Evolutionary conservation across 1,139 yeast genomes (phyloP).

Genomic region (Suhomyces ambrosiae): DNA sequence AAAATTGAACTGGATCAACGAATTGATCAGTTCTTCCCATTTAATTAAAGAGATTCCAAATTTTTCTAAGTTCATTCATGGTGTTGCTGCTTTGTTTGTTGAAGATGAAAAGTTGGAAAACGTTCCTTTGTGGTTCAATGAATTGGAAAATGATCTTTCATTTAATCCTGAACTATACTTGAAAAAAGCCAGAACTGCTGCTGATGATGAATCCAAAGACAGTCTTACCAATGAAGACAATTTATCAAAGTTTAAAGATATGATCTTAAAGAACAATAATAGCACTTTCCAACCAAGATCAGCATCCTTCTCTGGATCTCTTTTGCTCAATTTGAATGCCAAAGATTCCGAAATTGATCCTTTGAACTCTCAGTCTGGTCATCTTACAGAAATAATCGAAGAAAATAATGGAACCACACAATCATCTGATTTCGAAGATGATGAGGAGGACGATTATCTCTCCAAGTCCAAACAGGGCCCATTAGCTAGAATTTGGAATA

Average conservation of each 20-base stretch:
- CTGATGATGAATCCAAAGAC: conserved; percentile 73
- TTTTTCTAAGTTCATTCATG: conserved; percentile 88
- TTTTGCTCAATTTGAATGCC: conserved; percentile 22
- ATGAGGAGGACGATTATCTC: conserved; percentile 45
- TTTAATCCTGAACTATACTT: conserved; percentile 22
- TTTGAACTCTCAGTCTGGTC: conserved; percentile 2
- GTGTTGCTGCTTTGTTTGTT: conserved; percentile 81
- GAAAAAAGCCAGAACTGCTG: conserved; percentile 51
- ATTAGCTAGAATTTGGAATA: conserved; percentile 26
- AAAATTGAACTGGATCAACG: conserved; percentile 79
- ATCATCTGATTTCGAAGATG: conserved; percentile 44
- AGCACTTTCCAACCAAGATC: conserved; percentile 39
- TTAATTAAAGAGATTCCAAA: conserved; percentile 89
- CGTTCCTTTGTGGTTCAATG: conserved; percentile 94
- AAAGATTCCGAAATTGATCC: conserved; percentile 13
- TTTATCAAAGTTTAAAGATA: conserved; percentile 46
- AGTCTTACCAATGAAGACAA: conserved; percentile 55
- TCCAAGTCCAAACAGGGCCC: conserved; percentile 25
- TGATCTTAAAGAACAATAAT: conserved; percentile 39
- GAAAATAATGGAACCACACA: conserved; percentile 22
- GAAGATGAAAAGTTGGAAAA: conserved; percentile 90
- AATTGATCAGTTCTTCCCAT: conserved; percentile 71
- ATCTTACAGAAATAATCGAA: conserved; percentile 9
- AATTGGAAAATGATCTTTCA: conserved; percentile 57
- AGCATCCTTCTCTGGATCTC: conserved; percentile 46